Base-by-base conservation (phyloP, 768 basidiomycete species). In the Wakefieldia striispora region DNA sequence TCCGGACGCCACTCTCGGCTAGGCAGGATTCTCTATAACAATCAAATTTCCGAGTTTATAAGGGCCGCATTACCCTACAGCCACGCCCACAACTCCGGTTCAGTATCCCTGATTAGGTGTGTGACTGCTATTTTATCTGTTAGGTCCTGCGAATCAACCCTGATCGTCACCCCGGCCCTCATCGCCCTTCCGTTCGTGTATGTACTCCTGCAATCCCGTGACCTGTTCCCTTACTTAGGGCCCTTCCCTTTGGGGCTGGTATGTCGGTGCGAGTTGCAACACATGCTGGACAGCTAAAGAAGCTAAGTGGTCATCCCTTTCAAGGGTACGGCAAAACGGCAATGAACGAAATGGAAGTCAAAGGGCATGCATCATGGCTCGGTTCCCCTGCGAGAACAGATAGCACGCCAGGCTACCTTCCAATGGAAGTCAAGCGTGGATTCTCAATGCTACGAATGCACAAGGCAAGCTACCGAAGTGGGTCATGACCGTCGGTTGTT, bases 331-430 rank as follows among this genome's bases (percentile, higher is more conserved):
- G 77, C 6, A n/a, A 77, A 77, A 72, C 71, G 3, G 79, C 76
- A 3, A 72, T 79, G 62, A 87, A 80, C 44, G 76, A 82, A 56
- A 95, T 71, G 3, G 82, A 81, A 1, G 82, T 84, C 71, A 95
- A 87, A 2, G 92, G 92, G 72, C 93, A 94, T 3, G 87, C 84
- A 3, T 76, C 71, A 10, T 85, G 77, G 63, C 92, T 91, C 12
- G 91, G 92, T 66, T 92, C 89, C 26, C 92, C 92, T 0, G 89
- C 89, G 24, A 91, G 79, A 26, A 91, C 65, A 3, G 84, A 86
- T 50, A 91, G 81, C 40, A 88, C 63, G 1, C 88, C 0, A 90
- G 89, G 0, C 72, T 75, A 31, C 75, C 74, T 67, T 95, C 92
- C 20, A 92, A 29, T 74, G 0, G 84, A 88, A 51, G 82, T 78